Conservation (phyloP, 2,329 filamentous ascomycete genomes). For the Thielaviopsis musarum region DNA sequence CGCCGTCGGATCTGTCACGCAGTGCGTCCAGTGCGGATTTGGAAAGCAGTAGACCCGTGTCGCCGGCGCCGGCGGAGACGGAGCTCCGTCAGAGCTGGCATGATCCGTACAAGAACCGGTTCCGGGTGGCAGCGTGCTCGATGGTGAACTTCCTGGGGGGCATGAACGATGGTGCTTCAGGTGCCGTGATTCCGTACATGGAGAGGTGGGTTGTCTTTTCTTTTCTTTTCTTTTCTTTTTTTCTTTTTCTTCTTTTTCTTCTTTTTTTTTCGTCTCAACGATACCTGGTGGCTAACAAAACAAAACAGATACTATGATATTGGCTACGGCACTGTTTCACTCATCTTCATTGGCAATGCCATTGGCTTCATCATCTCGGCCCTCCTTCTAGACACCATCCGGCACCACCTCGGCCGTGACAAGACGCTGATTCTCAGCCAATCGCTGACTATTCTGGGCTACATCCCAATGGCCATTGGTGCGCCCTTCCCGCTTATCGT, state of each 20-base stretch:
- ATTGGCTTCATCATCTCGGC: constrained; percentile 61
- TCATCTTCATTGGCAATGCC: constrained; percentile 68
- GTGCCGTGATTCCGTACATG: constrained; percentile 68
- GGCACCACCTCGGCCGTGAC: constrained; percentile 46
- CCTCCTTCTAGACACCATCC: constrained; percentile 47
- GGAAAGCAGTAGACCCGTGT: constrained; percentile 37
- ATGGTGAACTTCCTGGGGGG: constrained; percentile 52
- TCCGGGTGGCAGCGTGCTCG: constrained; percentile 46
- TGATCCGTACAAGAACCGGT: constrained; percentile 51
- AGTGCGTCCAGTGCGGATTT: constrained; percentile 19
- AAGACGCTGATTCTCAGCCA: constrained; percentile 44
- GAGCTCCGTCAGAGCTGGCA: constrained; percentile 39
- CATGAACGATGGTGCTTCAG: constrained; percentile 57
- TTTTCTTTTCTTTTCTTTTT: fast-evolving
- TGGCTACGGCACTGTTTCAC: constrained; percentile 60
- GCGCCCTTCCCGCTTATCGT: constrained; percentile 57
- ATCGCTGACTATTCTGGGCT: constrained; percentile 39
- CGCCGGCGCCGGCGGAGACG: constrained; percentile 25
- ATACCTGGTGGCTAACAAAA: background rate
- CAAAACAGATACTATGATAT: constrained; percentile 45
- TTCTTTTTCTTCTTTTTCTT: fast-evolving
- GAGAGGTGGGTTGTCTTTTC: constrained; percentile 31
- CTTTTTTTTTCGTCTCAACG: too few relatives aligned
- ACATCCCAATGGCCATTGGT: constrained; percentile 45
- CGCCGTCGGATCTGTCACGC: background rate